Percentiles rank a stretch among this genome's conserved stretches.
Evolutionary conservation across 371 early-diverging fungal genomes (phyloP).

Genomic region (Actinomortierella wolfii): DNA sequence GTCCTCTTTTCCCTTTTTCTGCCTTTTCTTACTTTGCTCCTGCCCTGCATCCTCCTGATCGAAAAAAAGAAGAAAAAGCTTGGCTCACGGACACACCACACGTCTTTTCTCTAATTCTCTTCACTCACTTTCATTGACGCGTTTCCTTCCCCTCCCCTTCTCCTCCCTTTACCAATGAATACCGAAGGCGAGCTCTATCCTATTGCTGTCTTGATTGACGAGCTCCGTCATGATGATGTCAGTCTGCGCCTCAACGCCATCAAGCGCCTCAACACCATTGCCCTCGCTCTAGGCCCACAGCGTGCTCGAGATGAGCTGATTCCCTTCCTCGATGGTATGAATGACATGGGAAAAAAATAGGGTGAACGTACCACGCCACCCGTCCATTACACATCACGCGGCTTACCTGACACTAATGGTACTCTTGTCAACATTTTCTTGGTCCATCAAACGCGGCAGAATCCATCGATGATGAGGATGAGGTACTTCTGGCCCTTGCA

Average conservation of each 20-base stretch:
- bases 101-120: background rate
- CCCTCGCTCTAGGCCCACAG: constrained; percentile 93
- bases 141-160: background rate
- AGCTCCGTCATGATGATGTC: constrained; percentile 97
- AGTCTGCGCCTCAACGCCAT: constrained; percentile 91
- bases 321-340: constrained; percentile 94
- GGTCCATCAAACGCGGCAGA: constrained; percentile 57
- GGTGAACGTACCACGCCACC: constrained; percentile 1
- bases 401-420: constrained; percentile 1
- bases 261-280: constrained; percentile 87
- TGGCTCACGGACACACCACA: background rate
- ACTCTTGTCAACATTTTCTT: background rate
- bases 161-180: constrained; percentile 22
- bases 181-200: constrained; percentile 64
- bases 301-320: constrained; percentile 95
- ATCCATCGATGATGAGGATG: constrained; percentile 98
- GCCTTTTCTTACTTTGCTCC: background rate
- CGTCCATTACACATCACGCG: background rate
- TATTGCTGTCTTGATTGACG: constrained; percentile 93
- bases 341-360: constrained; percentile 3
- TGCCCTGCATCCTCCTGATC: background rate
- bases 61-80: background rate
- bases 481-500: constrained; percentile 91
- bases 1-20: background rate
- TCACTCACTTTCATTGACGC: background rate